Conservation (phyloP, 1,139 yeast genomes). For the Meyerozyma smithsonii region DNA sequence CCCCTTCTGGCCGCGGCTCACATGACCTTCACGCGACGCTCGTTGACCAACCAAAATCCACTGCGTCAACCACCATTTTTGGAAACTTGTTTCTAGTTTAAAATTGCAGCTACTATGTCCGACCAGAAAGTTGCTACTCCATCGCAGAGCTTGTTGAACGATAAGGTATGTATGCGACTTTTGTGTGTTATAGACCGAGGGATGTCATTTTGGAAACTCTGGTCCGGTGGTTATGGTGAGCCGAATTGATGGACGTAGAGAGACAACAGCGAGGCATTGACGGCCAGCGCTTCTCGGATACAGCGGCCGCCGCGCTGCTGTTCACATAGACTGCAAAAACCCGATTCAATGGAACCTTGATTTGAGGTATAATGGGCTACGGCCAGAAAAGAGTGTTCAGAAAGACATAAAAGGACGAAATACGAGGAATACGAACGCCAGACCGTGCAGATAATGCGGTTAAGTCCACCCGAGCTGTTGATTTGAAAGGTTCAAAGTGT, state of each 20-base stretch:
- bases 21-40: not conserved
- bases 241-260: not conserved
- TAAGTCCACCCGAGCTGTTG: too few species aligned
- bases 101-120: not conserved
- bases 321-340: too few species aligned
- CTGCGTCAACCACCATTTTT: constrained; percentile 1
- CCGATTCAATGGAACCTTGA: too few species aligned
- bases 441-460: not conserved
- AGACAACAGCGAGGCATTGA: too few species aligned
- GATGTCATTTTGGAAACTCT: too few species aligned
- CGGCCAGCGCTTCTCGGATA: too few species aligned
- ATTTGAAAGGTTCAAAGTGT: too few species aligned
- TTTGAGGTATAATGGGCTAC: too few species aligned
- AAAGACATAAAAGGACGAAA: not conserved
- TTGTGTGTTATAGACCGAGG: not conserved
- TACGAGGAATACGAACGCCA: not conserved
- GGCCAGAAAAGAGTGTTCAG: too few species aligned
- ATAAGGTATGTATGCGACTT: constrained; percentile 43
- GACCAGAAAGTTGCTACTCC: constrained; percentile 33
- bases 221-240: not conserved
- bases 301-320: too few species aligned
- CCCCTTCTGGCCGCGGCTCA: not conserved
- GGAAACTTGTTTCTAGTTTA: not conserved
- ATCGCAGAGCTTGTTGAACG: constrained; percentile 70
- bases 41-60: constrained; percentile 1